phyloP scores from a whole-genome alignment of 2,329 filamentous ascomycete genomes.

The Monosporascus sp. region DNA sequence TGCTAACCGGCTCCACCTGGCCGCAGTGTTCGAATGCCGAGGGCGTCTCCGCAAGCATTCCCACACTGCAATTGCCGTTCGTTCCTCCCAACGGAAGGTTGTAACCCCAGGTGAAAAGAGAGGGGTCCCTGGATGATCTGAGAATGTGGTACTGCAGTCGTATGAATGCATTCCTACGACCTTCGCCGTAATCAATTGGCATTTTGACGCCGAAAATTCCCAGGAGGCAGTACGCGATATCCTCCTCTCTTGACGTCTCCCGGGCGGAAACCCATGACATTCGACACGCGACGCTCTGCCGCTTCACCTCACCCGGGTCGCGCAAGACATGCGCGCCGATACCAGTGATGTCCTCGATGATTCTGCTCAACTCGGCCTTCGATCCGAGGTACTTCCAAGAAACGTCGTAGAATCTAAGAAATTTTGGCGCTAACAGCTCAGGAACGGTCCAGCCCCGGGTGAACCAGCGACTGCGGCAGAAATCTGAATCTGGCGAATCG shows the following conservation, averaged over 20 bases:
- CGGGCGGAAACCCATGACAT: background rate
- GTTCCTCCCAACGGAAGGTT: background rate
- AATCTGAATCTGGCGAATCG: background rate
- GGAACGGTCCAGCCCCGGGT: constrained; percentile 1
- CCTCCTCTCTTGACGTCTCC: background rate
- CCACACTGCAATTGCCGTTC: background rate
- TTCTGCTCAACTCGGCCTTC: background rate
- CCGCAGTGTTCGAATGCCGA: background rate
- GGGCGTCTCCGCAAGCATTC: background rate
- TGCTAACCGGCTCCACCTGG: background rate
- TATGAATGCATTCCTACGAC: background rate
- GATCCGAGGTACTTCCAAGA: background rate
- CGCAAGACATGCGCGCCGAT: background rate
- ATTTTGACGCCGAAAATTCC: background rate
- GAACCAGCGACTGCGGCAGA: background rate
- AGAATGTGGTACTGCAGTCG: background rate
- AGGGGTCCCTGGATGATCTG: background rate
- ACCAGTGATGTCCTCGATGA: background rate
- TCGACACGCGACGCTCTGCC: background rate
- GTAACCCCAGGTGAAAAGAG: background rate
- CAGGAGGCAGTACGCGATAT: background rate
- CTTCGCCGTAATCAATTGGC: background rate
- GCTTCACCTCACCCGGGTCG: background rate
- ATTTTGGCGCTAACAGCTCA: background rate
- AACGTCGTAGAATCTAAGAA: background rate